Conservation (phyloP, 768 basidiomycete genomes). For the Naganishia onofrii region DNA sequence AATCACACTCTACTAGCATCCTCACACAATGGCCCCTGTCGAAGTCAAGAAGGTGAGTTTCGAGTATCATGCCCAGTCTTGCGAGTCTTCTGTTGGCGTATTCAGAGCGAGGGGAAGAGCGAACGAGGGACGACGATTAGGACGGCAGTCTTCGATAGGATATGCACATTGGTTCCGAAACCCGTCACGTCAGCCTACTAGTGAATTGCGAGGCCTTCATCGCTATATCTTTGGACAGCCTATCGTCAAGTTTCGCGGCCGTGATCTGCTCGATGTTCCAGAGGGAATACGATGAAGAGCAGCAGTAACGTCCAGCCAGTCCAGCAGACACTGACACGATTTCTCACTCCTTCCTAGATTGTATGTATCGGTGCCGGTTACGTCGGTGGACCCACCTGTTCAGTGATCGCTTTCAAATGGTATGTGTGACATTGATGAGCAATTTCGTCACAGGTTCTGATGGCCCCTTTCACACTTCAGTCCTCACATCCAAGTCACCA, state of each 20-base stretch:
- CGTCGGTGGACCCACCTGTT: constrained; percentile 93
- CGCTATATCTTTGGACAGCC: no score
- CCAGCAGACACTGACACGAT: neutral
- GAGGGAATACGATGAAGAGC: neutral
- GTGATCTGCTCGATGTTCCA: neutral
- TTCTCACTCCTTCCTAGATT: constrained; percentile 21
- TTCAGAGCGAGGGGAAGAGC: no score
- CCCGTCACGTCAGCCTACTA: no score
- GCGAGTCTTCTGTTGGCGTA: no score
- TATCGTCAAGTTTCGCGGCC: no score
- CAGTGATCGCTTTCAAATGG: constrained; percentile 62
- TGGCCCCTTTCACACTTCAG: constrained; percentile 30
- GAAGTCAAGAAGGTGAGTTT: constrained; percentile 71
- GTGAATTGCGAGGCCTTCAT: no score
- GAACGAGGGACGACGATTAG: no score
- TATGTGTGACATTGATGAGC: neutral
- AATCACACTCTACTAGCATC: constrained; percentile 14
- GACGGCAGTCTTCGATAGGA: no score
- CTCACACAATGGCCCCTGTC: constrained; percentile 53
- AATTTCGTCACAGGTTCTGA: neutral
- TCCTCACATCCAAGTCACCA: constrained; percentile 88
- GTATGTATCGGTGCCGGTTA: constrained; percentile 57
- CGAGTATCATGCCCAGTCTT: no score
- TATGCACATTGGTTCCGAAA: no score
- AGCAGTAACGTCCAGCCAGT: neutral